These are phyloP conservation scores for Camellia japonica DNA, from an alignment of 148 eudicot genomes.

Conservation along the genomic window DNA sequence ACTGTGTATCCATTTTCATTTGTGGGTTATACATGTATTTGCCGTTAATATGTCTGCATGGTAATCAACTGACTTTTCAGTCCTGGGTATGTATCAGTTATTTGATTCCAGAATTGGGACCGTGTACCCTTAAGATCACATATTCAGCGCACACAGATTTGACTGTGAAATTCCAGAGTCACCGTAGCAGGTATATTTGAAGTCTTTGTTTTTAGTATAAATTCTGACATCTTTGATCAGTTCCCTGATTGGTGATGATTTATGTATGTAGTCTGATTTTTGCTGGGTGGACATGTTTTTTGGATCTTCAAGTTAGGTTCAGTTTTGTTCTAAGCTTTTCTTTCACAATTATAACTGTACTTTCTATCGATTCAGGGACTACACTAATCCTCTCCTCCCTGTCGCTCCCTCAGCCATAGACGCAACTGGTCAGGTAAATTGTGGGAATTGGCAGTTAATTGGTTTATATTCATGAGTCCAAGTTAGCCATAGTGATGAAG, in stretches of 20 bases:
- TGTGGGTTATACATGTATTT: background rate
- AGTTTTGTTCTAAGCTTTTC: background rate
- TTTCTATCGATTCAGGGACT: slow-evolving; percentile 64
- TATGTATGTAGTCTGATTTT: background rate
- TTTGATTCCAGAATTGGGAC: slow-evolving; percentile 85
- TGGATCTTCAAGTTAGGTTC: background rate
- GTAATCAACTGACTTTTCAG: background rate
- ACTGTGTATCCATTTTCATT: background rate
- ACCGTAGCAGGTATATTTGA: slow-evolving; percentile 81
- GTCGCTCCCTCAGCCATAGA: slow-evolving; percentile 96
- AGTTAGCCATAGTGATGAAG: background rate
- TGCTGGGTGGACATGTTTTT: background rate
- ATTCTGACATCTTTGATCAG: background rate
- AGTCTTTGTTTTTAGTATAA: background rate
- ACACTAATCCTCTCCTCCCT: slow-evolving; percentile 87
- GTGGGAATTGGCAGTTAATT: background rate
- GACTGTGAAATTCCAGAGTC: slow-evolving; percentile 91
- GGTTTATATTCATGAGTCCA: background rate
- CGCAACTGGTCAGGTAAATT: slow-evolving; percentile 82
- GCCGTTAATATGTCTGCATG: background rate
- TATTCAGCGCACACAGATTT: slow-evolving; percentile 96
- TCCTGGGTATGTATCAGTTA: slow-evolving; percentile 41
- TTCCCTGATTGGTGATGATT: background rate
- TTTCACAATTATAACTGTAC: background rate
- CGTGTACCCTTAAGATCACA: slow-evolving; percentile 77